Conservation (phyloP, 768 basidiomycete genomes). For the Podaxis sp. region DNA sequence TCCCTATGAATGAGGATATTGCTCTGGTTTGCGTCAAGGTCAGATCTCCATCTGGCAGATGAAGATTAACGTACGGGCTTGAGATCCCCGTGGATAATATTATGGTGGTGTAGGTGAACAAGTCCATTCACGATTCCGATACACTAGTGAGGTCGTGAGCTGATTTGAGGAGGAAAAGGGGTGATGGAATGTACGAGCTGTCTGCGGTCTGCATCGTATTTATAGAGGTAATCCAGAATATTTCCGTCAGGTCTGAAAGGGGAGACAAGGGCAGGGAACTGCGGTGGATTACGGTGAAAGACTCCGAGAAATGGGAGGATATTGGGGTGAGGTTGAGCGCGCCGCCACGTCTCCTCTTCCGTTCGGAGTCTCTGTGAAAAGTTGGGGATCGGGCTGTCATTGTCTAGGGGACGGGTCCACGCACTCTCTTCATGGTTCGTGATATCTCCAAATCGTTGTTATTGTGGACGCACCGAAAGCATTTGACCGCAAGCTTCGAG, state of each 20-base stretch:
- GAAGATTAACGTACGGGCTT: not conserved
- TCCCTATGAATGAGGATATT: not conserved
- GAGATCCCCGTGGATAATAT: conserved; percentile 11
- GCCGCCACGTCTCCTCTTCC: not conserved
- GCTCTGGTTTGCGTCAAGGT: not conserved
- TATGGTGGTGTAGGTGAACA: conserved; percentile 4
- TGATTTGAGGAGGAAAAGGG: not conserved
- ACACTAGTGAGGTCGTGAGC: not conserved
- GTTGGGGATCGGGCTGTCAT: not conserved
- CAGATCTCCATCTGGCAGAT: too few relatives aligned
- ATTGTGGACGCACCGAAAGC: not conserved
- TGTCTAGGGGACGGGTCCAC: not conserved
- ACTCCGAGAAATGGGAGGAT: conserved; percentile 5
- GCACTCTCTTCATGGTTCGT: not conserved
- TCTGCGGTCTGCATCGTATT: not conserved
- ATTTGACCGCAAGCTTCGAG: conserved; percentile 5
- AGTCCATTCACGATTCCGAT: conserved; percentile 2
- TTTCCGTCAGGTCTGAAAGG: conserved; percentile 5
- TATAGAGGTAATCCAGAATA: not conserved
- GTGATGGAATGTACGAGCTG: not conserved
- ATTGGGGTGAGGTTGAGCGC: not conserved
- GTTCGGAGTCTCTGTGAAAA: not conserved
- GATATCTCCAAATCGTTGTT: not conserved
- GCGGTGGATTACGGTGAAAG: not conserved
- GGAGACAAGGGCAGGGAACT: conserved; percentile 8